These are phyloP conservation scores for Lactifluus rugatus DNA, from an alignment of 768 basidiomycete species.

Conservation along the genomic window DNA sequence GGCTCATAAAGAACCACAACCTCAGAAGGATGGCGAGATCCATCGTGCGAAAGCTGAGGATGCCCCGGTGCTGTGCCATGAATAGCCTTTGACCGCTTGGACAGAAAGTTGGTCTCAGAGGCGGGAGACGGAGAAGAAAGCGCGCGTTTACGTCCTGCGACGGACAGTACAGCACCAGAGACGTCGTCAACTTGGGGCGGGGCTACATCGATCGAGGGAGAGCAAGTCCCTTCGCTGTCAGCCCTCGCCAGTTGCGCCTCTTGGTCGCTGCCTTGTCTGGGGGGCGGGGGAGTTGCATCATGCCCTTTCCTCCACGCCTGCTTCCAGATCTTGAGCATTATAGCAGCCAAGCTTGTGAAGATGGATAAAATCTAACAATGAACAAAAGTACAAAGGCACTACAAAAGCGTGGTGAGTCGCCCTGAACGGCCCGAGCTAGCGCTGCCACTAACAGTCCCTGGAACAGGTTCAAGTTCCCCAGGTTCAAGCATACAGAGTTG, in stretches of 20 bases:
- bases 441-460: too few relatives aligned
- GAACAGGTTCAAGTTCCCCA: too few relatives aligned
- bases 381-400: too few relatives aligned
- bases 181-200: slow-evolving; percentile 13
- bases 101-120: neutral
- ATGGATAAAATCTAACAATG: neutral
- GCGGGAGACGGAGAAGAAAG: neutral
- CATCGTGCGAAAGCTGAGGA: neutral
- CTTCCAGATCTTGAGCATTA: slow-evolving; percentile 45
- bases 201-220: slow-evolving; percentile 12
- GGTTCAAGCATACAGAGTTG: too few relatives aligned
- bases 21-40: slow-evolving; percentile 32
- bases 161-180: slow-evolving; percentile 13
- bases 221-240: slow-evolving; percentile 17
- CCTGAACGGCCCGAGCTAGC: too few relatives aligned
- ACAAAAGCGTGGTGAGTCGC: too few relatives aligned
- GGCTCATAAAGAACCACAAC: slow-evolving; percentile 46
- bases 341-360: neutral
- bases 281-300: neutral
- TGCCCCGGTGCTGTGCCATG: neutral
- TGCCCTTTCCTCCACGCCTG: slow-evolving; percentile 37
- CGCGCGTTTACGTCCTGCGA: slow-evolving; percentile 11
- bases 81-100: slow-evolving; percentile 2
- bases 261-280: slow-evolving; percentile 15
- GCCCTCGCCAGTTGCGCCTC: slow-evolving; percentile 10